Conservation (phyloP, 2,329 filamentous ascomycete species). For the Nemania bipapillata region DNA sequence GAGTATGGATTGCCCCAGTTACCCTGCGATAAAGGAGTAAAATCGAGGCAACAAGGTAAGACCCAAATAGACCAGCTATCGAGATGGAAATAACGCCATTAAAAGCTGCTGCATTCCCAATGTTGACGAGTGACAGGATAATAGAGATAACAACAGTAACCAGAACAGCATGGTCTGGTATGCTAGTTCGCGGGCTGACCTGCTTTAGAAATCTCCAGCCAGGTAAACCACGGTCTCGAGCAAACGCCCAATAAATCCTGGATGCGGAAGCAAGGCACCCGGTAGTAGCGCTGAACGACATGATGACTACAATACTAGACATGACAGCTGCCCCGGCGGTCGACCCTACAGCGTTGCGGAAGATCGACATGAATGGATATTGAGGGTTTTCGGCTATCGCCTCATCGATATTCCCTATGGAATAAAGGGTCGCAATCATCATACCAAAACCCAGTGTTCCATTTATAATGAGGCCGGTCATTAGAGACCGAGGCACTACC, state of each 20-base stretch:
- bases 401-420: slow-evolving; percentile 60
- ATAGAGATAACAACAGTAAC: slow-evolving; percentile 39
- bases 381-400: slow-evolving; percentile 59
- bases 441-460: slow-evolving; percentile 66
- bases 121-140: slow-evolving; percentile 42
- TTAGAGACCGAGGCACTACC: slow-evolving; percentile 63
- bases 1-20: slow-evolving; percentile 37
- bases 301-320: slow-evolving; percentile 61
- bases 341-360: slow-evolving; percentile 62
- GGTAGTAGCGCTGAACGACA: slow-evolving; percentile 61
- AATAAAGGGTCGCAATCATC: slow-evolving; percentile 66
- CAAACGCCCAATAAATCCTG: slow-evolving; percentile 66
- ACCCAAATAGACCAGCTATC: slow-evolving; percentile 43
- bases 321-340: slow-evolving; percentile 62
- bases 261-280: slow-evolving; percentile 68
- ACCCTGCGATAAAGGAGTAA: slow-evolving; percentile 39
- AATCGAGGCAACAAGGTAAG: slow-evolving; percentile 40
- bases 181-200: slow-evolving; percentile 41
- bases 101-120: slow-evolving; percentile 42
- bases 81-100: slow-evolving; percentile 45
- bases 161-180: slow-evolving; percentile 42
- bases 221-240: slow-evolving; percentile 44
- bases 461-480: slow-evolving; percentile 62
- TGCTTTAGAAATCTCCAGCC: slow-evolving; percentile 40
- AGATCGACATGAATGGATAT: slow-evolving; percentile 70